A percentile compares a stretch with the other conserved stretches of the same genome.
Conservation (phyloP, 192 early-diverging fungal species). For the Obelidium mucronatum region DNA sequence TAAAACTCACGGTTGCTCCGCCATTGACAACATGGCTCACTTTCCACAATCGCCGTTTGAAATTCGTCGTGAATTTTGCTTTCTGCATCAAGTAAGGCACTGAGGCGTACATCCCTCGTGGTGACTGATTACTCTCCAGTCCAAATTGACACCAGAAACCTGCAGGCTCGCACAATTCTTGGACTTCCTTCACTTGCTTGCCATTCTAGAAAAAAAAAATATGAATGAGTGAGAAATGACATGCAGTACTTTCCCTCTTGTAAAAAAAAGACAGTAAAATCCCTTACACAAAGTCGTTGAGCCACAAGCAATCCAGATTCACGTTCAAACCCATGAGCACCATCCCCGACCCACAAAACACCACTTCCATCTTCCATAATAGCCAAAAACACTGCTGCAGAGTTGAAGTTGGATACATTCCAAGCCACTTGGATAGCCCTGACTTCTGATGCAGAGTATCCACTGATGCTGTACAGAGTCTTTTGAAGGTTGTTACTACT, state of each 20-base stretch:
- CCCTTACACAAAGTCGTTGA: constrained; percentile 31
- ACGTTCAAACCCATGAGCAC: constrained; percentile 32
- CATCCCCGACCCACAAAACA: constrained; percentile 45
- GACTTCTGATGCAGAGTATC: constrained; percentile 13
- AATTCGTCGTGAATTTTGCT: constrained; percentile 16
- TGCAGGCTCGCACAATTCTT: constrained; percentile 37
- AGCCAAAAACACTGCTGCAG: constrained; percentile 35
- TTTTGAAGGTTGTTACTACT: not conserved
- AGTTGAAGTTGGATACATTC: constrained; percentile 32
- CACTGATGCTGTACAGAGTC: constrained; percentile 38
- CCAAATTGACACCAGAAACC: constrained; percentile 36
- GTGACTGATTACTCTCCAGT: not conserved
- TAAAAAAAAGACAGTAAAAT: not conserved
- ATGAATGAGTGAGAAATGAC: not conserved
- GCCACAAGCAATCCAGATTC: constrained; percentile 26
- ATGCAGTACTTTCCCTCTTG: not conserved
- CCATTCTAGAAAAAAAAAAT: constrained; percentile 10
- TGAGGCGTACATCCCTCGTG: constrained; percentile 27
- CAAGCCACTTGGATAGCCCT: constrained; percentile 32
- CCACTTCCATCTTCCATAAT: constrained; percentile 15
- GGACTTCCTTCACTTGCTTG: not conserved
- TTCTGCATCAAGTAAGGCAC: constrained; percentile 28
- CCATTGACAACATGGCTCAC: constrained; percentile 46
- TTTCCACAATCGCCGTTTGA: constrained; percentile 37
- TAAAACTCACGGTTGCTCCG: constrained; percentile 36